A percentile compares a stretch with the other conserved stretches of the same genome.
phyloP scores from a whole-genome alignment of 148 eudicot species.

The Dianthus caryophyllus region DNA sequence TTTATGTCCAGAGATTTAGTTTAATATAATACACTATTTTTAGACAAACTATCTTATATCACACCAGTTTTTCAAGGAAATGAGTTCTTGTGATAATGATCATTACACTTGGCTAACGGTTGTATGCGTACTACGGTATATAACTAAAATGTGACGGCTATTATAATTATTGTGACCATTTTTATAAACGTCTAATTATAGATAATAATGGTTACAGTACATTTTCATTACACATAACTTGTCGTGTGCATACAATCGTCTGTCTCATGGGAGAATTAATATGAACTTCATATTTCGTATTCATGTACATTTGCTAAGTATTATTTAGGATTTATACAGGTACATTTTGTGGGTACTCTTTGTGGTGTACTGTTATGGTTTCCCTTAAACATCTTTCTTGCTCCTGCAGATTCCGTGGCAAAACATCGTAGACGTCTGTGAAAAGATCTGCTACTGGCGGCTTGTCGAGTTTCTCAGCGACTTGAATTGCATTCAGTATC shows the following conservation, averaged over 20 bases:
- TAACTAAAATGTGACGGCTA: no score
- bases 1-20: constrained; percentile 8
- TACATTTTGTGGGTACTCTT: constrained; percentile 37
- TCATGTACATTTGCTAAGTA: neutral
- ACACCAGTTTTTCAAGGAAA: neutral
- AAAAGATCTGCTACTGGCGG: constrained; percentile 57
- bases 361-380: constrained; percentile 28
- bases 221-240: neutral
- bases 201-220: no score
- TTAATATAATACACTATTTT: neutral
- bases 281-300: no score
- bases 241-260: no score
- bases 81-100: neutral
- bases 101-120: neutral
- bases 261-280: no score
- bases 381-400: constrained; percentile 38
- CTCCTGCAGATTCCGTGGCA: constrained; percentile 42
- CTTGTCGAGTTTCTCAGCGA: constrained; percentile 57
- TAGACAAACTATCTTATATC: constrained; percentile 5
- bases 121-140: no score
- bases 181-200: no score
- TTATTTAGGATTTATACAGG: constrained; percentile 30
- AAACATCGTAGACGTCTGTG: constrained; percentile 56
- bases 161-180: no score
- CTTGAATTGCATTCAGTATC: constrained; percentile 61